These are phyloP conservation scores for Crucibulum laeve DNA, from an alignment of 768 basidiomycete genomes.

Conservation along the genomic window DNA sequence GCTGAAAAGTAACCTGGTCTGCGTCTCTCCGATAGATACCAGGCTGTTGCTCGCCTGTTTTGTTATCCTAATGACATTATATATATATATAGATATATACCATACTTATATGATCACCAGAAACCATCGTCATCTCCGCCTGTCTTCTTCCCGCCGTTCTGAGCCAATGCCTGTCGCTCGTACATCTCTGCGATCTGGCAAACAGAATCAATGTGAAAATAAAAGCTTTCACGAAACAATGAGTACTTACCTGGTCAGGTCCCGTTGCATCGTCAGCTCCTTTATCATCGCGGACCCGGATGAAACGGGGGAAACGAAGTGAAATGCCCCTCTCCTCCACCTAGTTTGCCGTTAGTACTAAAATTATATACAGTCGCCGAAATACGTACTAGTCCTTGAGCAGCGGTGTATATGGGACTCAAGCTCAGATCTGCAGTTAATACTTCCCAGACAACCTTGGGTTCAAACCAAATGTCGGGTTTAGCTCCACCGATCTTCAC, in stretches of 20 bases:
- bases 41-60: conserved; percentile 5
- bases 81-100: conserved; percentile 18
- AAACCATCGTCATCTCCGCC: conserved; percentile 74
- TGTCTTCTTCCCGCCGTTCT: conserved; percentile 61
- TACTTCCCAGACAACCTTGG: conserved; percentile 97
- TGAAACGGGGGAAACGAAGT: conserved; percentile 92
- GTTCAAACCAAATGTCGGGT: conserved; percentile 98
- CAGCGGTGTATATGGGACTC: conserved; percentile 95
- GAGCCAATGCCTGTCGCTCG: conserved; percentile 79
- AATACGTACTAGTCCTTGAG: conserved; percentile 64
- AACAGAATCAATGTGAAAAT: background rate
- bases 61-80: conserved; percentile 5
- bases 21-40: conserved; percentile 7
- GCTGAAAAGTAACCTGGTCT: conserved; percentile 15
- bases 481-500: conserved; percentile 90
- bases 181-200: conserved; percentile 90
- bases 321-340: conserved; percentile 91
- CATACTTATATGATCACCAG: conserved; percentile 46
- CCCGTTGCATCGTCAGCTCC: conserved; percentile 87
- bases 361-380: background rate
- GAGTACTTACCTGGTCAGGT: conserved; percentile 73
- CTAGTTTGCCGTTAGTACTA: conserved; percentile 28
- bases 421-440: conserved; percentile 94
- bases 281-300: conserved; percentile 92
- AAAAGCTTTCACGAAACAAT: background rate